These are phyloP conservation scores for Penicillium expansum DNA, from an alignment of 2,329 filamentous ascomycete species.

Conservation along the genomic window DNA sequence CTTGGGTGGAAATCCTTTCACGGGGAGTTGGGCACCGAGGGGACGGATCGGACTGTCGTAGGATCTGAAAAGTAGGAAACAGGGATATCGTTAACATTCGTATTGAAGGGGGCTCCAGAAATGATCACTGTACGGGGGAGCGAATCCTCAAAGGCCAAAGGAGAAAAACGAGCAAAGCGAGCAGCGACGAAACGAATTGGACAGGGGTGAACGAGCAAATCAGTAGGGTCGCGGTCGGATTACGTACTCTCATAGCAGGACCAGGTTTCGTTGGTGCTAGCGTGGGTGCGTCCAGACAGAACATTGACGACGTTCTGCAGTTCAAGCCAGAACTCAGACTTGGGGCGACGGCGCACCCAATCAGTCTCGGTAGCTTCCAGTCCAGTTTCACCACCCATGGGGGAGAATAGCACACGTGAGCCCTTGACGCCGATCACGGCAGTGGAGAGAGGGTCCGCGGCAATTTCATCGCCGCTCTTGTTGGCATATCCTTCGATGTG, in stretches of 20 bases:
- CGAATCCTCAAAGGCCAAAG: not conserved
- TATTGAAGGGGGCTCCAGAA: not conserved
- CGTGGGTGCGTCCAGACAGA: constrained; percentile 66
- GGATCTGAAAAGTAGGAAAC: constrained; percentile 15
- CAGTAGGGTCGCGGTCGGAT: constrained; percentile 6
- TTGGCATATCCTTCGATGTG: constrained; percentile 78
- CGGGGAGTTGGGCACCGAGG: constrained; percentile 20
- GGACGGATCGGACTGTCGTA: constrained; percentile 15
- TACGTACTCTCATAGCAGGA: constrained; percentile 33
- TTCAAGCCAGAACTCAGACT: constrained; percentile 77
- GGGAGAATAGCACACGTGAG: constrained; percentile 80
- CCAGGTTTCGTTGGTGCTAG: constrained; percentile 29
- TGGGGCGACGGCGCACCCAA: constrained; percentile 85
- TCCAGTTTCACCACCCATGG: constrained; percentile 61
- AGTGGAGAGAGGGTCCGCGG: constrained; percentile 68
- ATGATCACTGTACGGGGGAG: not conserved
- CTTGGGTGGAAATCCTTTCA: constrained; percentile 12
- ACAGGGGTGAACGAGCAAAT: not conserved
- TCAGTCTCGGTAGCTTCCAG: constrained; percentile 85
- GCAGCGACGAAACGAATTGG: not conserved
- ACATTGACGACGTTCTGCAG: constrained; percentile 81
- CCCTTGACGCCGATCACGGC: constrained; percentile 91
- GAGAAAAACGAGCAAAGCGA: not conserved
- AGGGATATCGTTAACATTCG: constrained; percentile 15
- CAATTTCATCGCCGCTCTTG: constrained; percentile 64